These are phyloP conservation scores for Annulohypoxylon maeteangense DNA, from an alignment of 495 filamentous ascomycete species.

Conservation along the genomic window DNA sequence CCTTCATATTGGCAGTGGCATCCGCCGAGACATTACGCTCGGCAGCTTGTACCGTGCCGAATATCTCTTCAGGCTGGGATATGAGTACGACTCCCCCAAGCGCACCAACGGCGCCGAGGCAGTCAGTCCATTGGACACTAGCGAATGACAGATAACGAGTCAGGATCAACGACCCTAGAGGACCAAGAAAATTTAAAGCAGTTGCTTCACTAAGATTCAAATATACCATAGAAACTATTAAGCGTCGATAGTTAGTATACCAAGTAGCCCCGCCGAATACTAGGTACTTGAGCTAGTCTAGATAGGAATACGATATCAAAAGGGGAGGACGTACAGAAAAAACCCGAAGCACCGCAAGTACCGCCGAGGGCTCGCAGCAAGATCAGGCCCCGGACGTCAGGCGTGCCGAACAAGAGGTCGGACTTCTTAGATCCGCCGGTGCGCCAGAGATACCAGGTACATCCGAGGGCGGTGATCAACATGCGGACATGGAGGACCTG, in stretches of 20 bases:
- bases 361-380: background rate
- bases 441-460: constrained; percentile 3
- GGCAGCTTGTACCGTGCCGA: background rate
- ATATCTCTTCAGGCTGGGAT: constrained; percentile 6
- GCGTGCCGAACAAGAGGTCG: background rate
- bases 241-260: background rate
- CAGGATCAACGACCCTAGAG: background rate
- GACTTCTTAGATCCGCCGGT: background rate
- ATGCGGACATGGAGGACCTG: constrained; percentile 5
- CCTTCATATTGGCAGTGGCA: background rate
- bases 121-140: constrained; percentile 1
- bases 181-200: constrained; percentile 6
- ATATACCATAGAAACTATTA: background rate
- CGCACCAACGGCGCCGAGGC: background rate
- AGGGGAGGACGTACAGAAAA: background rate
- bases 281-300: no score
- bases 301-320: background rate
- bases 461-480: constrained; percentile 5
- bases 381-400: background rate
- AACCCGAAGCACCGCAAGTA: background rate
- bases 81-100: background rate
- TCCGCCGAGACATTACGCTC: background rate
- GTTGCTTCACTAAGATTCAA: constrained; percentile 6
- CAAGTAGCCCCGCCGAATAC: background rate
- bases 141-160: constrained; percentile 2